phyloP scores from a whole-genome alignment of 2,329 filamentous ascomycete genomes.

The Nemania sp. region DNA sequence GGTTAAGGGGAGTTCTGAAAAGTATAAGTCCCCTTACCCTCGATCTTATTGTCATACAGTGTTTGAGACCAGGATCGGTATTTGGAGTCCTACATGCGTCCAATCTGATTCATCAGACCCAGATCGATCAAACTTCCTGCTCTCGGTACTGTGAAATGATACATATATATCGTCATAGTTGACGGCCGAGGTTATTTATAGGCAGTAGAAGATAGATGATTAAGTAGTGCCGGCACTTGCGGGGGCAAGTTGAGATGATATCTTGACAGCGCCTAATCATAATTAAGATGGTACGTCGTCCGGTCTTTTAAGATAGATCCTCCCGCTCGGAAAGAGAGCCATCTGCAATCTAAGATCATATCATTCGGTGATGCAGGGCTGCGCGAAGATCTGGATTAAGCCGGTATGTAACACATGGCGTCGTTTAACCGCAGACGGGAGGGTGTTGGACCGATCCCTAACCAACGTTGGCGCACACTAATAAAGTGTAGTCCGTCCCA shows the following conservation, averaged over 20 bases:
- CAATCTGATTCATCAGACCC: neutral
- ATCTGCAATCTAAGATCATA: neutral
- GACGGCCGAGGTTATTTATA: neutral
- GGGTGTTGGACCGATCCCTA: neutral
- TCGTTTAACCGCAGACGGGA: neutral
- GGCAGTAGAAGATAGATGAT: neutral
- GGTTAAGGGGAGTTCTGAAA: no score
- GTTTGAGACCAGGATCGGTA: neutral
- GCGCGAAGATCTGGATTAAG: neutral
- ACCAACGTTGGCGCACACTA: neutral
- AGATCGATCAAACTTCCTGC: neutral
- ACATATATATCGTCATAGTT: neutral
- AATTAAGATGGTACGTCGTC: neutral
- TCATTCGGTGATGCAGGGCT: neutral
- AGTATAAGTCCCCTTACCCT: no score
- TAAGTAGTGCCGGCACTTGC: neutral
- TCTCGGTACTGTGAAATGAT: neutral
- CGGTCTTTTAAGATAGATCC: neutral
- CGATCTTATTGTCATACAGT: no score
- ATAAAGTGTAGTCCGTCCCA: neutral
- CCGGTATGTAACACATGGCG: conserved; percentile 14
- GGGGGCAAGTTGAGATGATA: neutral
- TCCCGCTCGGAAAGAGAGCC: neutral
- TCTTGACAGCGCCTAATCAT: no score
- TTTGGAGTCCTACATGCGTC: neutral